phyloP scores from a whole-genome alignment of 805 yeast species.

The Komagataella kurtzmanii region DNA sequence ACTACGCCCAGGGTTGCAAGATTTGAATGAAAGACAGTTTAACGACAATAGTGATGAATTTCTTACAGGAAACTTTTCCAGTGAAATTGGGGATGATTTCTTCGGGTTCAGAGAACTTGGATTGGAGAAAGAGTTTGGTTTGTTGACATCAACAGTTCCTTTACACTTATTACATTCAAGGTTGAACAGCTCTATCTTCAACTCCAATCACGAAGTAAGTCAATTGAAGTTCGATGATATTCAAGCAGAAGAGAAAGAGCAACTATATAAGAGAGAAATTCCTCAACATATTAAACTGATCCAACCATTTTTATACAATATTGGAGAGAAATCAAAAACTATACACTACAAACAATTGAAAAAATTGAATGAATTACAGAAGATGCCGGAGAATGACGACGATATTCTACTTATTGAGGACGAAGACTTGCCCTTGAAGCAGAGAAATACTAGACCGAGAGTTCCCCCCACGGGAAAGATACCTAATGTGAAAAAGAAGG shows the following conservation, averaged over 20 bases:
- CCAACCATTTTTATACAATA: conserved; percentile 35
- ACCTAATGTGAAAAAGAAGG: conserved; percentile 50
- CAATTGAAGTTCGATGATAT: conserved; percentile 53
- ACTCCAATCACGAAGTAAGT: conserved; percentile 28
- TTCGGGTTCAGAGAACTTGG: conserved; percentile 95
- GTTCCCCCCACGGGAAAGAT: conserved; percentile 89
- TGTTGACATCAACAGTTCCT: conserved; percentile 78
- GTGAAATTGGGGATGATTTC: conserved; percentile 91
- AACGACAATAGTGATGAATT: conserved; percentile 89
- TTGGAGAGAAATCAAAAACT: conserved; percentile 26
- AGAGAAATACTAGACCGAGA: conserved; percentile 60
- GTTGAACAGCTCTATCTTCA: conserved; percentile 42
- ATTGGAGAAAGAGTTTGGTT: conserved; percentile 79
- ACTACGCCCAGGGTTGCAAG: conserved; percentile 69
- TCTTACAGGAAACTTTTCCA: conserved; percentile 87
- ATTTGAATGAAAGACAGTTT: conserved; percentile 61
- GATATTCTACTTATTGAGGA: conserved; percentile 61
- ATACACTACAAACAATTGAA: conserved; percentile 28
- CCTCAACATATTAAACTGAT: conserved; percentile 43
- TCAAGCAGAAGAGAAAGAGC: conserved; percentile 37
- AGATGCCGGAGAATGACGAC: conserved; percentile 21
- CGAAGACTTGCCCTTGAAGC: conserved; percentile 73
- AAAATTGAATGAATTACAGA: conserved; percentile 19
- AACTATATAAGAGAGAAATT: conserved; percentile 38
- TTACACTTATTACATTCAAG: conserved; percentile 75